These are phyloP conservation scores for Pseudogymnoascus sp. DNA, from an alignment of 2,329 filamentous ascomycete genomes.

Conservation along the genomic window DNA sequence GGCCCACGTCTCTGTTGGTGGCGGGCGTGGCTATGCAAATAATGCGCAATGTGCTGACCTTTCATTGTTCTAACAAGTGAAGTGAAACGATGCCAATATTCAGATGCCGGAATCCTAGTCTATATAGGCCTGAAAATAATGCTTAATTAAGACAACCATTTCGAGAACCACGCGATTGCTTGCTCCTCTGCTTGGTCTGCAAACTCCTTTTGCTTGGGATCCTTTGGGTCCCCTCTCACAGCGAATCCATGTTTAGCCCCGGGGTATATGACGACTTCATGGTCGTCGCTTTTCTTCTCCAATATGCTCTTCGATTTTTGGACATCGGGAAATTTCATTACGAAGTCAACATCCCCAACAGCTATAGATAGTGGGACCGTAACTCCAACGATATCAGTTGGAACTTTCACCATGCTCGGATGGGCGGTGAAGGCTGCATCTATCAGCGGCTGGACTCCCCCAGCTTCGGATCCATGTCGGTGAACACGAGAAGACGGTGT, in stretches of 20 bases:
- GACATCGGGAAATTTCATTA: constrained; percentile 25
- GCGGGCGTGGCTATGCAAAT: not conserved
- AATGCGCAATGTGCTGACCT: not conserved
- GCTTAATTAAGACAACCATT: not conserved
- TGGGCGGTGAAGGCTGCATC: constrained; percentile 46
- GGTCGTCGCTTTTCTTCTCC: constrained; percentile 18
- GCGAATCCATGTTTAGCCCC: constrained; percentile 32
- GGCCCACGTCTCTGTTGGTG: not conserved
- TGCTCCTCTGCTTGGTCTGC: constrained; percentile 29
- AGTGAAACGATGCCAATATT: not conserved
- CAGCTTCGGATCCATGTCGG: constrained; percentile 13
- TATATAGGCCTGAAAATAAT: not conserved
- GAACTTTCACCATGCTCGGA: constrained; percentile 40
- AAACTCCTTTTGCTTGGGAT: constrained; percentile 23
- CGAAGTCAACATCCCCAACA: constrained; percentile 35
- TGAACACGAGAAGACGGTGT: constrained; percentile 20
- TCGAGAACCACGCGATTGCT: constrained; percentile 27
- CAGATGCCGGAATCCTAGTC: not conserved
- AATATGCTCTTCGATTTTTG: constrained; percentile 16
- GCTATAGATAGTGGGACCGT: constrained; percentile 37
- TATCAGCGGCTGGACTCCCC: constrained; percentile 32
- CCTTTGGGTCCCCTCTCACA: constrained; percentile 24
- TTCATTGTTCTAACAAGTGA: not conserved
- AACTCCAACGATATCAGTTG: constrained; percentile 36
- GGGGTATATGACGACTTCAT: constrained; percentile 24